Base-by-base conservation (phyloP, 1,139 yeast genomes). In the Scheffersomyces titani region DNA sequence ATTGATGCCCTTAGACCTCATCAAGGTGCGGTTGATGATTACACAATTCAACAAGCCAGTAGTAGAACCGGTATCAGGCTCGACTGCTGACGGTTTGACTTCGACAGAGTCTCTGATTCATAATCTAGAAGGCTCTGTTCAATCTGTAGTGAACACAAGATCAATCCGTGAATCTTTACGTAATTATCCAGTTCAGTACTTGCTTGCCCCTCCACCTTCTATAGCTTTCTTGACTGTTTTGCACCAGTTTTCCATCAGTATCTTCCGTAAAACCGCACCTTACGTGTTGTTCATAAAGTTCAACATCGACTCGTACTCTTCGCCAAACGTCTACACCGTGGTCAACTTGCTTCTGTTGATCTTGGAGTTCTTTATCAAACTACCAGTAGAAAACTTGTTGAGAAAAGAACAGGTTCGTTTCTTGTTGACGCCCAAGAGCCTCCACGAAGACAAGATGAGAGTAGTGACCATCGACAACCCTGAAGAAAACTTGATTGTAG, bases 361-460 rank as follows among this genome's bases (percentile, higher is more conserved):
- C 18, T 61, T 84, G 64, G 97, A 92, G 63, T 79, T 93, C 50
- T 85, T 89, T 59, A 81, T 92, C 59, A 87, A 88, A 69, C 78
- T 94, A 59, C 99, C 99, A 1, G 83, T 92, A 56, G 99, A 94
- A 67, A 92, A 97, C 24, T 73, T 94, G 54, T 80, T 91, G 59
- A 82, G 96, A 57, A 87, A 97, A 63, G 92, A 94, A 18, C 98
- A 93, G 68, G 85, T 92, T 11, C 76, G 84, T 55, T 88, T 85
- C 69, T 76, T 92, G 59, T 64, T 87, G 50, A 62, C 70, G 47
- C 74, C 76, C n/a, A 77, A 78, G 61, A 57, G 73, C 6, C 40
- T 54, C 5, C 54, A 55, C 9, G 72, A 73, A 51, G 84, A 80
- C 61, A 63, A 62, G 22, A 63, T 62, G 58, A 63, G 75, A 47